phyloP scores from a whole-genome alignment of 2,329 filamentous ascomycete genomes.

The Aspergillus tubingensis region DNA sequence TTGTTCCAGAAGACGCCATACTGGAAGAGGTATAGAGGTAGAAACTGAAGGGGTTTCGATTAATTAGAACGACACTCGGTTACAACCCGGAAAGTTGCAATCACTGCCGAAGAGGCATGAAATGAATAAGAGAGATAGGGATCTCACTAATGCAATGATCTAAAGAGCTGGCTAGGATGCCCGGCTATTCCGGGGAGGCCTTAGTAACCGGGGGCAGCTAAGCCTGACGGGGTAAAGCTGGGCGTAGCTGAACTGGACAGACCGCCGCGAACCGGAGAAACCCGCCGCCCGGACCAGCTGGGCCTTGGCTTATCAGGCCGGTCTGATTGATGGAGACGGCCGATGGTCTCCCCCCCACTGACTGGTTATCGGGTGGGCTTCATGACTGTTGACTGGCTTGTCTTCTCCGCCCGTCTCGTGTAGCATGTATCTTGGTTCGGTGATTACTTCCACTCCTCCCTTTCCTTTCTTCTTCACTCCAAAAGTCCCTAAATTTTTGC shows the following conservation, averaged over 20 bases:
- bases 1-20: slow-evolving; percentile 14
- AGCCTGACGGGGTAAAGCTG: background rate
- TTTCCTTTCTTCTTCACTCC: background rate
- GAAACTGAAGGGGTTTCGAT: background rate
- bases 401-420: slow-evolving; percentile 1
- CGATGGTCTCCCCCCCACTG: slow-evolving; percentile 22
- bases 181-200: background rate
- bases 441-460: slow-evolving; percentile 1
- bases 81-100: background rate
- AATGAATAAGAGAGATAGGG: slow-evolving; percentile 1
- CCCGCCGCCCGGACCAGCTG: slow-evolving; percentile 1
- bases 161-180: background rate
- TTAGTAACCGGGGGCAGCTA: background rate
- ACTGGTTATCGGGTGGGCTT: background rate
- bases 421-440: background rate
- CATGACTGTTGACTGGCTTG: slow-evolving; percentile 8
- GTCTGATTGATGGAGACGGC: slow-evolving; percentile 21
- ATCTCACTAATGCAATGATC: slow-evolving; percentile 4
- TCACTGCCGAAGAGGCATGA: background rate
- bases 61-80: background rate
- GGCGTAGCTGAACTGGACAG: background rate
- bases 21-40: background rate
- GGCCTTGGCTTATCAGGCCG: slow-evolving; percentile 15
- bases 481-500: background rate
- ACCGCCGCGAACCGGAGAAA: slow-evolving; percentile 10